Percentiles rank a stretch among this genome's conserved stretches.
phyloP scores from a whole-genome alignment of 352 stramenopile genomes.

The Phytopythium montanum region DNA sequence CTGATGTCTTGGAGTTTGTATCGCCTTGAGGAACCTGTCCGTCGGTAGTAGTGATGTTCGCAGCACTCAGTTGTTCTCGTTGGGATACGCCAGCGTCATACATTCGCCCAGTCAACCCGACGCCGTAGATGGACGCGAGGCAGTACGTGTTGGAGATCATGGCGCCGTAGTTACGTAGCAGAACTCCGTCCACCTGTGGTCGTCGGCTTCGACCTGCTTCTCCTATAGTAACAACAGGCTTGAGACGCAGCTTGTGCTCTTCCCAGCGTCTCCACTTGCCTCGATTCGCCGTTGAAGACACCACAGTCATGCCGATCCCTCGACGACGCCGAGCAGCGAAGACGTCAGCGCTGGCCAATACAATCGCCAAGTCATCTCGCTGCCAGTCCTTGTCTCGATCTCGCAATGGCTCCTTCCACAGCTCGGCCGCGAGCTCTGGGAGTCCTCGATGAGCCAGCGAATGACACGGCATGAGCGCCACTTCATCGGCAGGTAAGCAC shows the following conservation, averaged over 20 bases:
- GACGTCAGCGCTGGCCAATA: slow-evolving; percentile 17
- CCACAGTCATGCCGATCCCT: slow-evolving; percentile 37
- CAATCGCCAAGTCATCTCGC: slow-evolving; percentile 40
- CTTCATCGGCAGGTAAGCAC: slow-evolving; percentile 40
- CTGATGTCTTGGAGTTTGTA: background rate
- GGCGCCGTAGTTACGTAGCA: slow-evolving; percentile 39
- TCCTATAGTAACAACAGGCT: background rate
- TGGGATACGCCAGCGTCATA: slow-evolving; percentile 42
- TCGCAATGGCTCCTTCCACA: slow-evolving; percentile 50
- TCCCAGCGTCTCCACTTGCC: slow-evolving; percentile 52
- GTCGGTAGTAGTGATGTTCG: background rate
- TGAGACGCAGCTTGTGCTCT: slow-evolving; percentile 27
- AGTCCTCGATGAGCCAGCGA: slow-evolving; percentile 41
- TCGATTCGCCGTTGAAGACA: slow-evolving; percentile 15
- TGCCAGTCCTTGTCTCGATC: slow-evolving; percentile 60
- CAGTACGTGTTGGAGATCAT: slow-evolving; percentile 67
- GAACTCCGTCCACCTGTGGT: slow-evolving; percentile 19
- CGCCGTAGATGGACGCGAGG: slow-evolving; percentile 51
- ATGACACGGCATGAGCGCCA: slow-evolving; percentile 75
- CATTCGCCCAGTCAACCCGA: slow-evolving; percentile 51
- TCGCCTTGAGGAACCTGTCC: too few relatives aligned
- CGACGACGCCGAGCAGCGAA: background rate
- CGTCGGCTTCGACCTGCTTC: background rate
- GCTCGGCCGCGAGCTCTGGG: slow-evolving; percentile 28
- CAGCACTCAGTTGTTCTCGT: slow-evolving; percentile 10